These are phyloP conservation scores for Diaporthe sp. DNA, from an alignment of 2,329 filamentous ascomycete genomes.

Conservation along the genomic window DNA sequence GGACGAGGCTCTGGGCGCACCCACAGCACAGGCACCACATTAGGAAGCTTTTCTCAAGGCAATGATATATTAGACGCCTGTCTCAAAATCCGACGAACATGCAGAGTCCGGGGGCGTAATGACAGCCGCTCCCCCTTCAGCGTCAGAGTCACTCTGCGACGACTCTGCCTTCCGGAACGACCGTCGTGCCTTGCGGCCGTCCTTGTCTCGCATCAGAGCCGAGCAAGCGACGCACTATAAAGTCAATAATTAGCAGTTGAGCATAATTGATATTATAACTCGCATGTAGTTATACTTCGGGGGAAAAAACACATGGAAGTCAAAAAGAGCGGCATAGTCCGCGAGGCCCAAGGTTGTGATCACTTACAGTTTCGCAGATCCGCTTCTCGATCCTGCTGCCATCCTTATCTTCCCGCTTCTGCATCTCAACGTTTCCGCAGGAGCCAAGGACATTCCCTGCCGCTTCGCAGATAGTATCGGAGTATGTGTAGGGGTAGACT, in stretches of 20 bases:
- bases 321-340: too few species aligned
- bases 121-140: not conserved
- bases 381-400: constrained; percentile 11
- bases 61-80: not conserved
- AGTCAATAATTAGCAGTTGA: not conserved
- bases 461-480: not conserved
- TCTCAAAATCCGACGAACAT: not conserved
- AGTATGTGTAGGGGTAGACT: constrained; percentile 12
- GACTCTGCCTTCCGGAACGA: not conserved
- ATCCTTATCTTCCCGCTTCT: not conserved
- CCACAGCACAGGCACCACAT: not conserved
- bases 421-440: not conserved
- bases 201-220: constrained; percentile 6
- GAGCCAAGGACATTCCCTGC: not conserved
- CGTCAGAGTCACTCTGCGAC: too few species aligned
- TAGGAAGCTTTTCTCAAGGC: not conserved
- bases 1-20: too few species aligned
- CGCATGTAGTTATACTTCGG: too few species aligned
- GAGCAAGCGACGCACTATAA: constrained; percentile 7
- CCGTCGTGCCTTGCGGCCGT: not conserved
- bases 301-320: too few species aligned
- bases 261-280: too few species aligned
- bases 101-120: not conserved
- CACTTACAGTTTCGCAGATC: constrained; percentile 21
- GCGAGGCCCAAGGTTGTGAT: not conserved